Evolutionary conservation across 306 rosid species (phyloP).

Genomic region (Crataegus laevigata): DNA sequence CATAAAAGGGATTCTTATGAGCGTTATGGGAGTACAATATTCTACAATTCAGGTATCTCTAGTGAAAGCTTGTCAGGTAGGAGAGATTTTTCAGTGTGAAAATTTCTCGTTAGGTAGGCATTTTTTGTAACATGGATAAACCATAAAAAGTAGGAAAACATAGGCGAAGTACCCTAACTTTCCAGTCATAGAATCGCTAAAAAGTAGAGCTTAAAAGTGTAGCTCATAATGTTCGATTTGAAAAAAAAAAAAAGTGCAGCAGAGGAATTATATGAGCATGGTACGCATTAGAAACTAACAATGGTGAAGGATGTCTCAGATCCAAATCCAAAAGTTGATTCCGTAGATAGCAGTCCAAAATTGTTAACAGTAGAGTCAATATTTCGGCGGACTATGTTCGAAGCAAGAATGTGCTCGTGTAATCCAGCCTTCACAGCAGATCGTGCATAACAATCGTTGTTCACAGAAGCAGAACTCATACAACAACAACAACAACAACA

Average conservation of each 20-base stretch:
- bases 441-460: constrained; percentile 60
- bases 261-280: neutral
- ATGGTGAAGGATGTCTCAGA: constrained; percentile 41
- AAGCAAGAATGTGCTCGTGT: constrained; percentile 48
- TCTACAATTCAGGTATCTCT: neutral
- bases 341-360: constrained; percentile 14
- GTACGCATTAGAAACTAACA: constrained; percentile 29
- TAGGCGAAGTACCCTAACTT: neutral
- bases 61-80: neutral
- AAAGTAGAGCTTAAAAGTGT: neutral
- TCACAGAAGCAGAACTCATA: constrained; percentile 70
- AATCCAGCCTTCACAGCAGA: constrained; percentile 46
- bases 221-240: neutral
- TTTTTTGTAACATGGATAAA: neutral
- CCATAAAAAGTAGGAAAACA: neutral
- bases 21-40: neutral
- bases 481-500: too few species aligned
- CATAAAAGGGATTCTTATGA: neutral
- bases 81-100: too few species aligned
- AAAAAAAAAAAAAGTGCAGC: neutral
- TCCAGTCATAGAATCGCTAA: neutral
- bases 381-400: constrained; percentile 40
- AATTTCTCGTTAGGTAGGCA: neutral
- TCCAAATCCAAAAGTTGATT: constrained; percentile 60
- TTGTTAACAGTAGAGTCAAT: constrained; percentile 18